A percentile compares a stretch with the other conserved stretches of the same genome.
Evolutionary conservation across 73 alveolate species (phyloP).

Genomic region (Paramecium primaurelia): DNA sequence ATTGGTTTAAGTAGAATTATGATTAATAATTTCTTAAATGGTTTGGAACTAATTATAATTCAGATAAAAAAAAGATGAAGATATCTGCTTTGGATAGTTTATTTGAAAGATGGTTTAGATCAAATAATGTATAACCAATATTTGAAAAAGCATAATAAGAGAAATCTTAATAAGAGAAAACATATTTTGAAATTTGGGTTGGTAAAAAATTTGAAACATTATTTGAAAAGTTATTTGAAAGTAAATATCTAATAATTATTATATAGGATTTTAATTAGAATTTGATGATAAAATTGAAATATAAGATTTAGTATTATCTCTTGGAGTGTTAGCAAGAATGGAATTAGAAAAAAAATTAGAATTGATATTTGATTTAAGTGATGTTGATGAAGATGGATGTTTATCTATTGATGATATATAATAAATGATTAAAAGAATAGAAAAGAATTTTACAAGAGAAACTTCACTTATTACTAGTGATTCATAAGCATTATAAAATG

Average conservation of each 20-base stretch:
- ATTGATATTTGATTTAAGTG: constrained; percentile 50
- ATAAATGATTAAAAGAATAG: constrained; percentile 60
- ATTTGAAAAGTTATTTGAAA: constrained; percentile 32
- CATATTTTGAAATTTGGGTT: constrained; percentile 40
- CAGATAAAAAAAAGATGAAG: not conserved
- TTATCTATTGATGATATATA: constrained; percentile 56
- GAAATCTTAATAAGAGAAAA: not conserved
- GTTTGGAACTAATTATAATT: constrained; percentile 1
- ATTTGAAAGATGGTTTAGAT: constrained; percentile 41
- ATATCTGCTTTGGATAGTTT: not conserved
- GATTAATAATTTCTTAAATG: constrained; percentile 5
- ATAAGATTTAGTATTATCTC: constrained; percentile 48
- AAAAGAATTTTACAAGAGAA: constrained; percentile 56
- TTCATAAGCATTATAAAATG: constrained; percentile 28
- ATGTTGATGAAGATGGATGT: constrained; percentile 67
- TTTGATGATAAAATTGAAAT: constrained; percentile 59
- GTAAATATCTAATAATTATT: not conserved
- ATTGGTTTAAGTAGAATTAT: constrained; percentile 24
- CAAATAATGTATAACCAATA: constrained; percentile 16
- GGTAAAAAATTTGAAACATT: not conserved
- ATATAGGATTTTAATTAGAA: constrained; percentile 23
- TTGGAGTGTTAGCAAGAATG: constrained; percentile 55
- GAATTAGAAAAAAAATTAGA: constrained; percentile 41
- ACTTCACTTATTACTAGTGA: constrained; percentile 20
- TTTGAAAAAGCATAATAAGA: constrained; percentile 32